phyloP scores from a whole-genome alignment of 2,329 filamentous ascomycete genomes.

The Neofusicoccum ribis region DNA sequence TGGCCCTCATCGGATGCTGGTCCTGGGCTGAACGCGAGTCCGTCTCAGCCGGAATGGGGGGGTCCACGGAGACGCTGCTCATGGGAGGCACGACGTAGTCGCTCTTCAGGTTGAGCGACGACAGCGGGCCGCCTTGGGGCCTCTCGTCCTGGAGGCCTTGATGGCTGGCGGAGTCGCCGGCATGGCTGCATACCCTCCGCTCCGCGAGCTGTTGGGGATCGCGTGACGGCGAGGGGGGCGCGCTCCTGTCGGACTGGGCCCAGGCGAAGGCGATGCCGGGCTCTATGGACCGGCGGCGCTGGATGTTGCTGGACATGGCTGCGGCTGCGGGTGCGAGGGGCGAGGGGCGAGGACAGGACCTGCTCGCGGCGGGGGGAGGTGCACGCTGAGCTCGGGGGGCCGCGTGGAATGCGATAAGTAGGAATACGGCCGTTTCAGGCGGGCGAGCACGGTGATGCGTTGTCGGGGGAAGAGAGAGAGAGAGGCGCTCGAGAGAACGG shows the following conservation, averaged over 20 bases:
- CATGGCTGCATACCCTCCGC: constrained; percentile 10
- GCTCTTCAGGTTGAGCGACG: constrained; percentile 18
- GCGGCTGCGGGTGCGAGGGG: not conserved
- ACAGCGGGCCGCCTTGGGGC: constrained; percentile 3
- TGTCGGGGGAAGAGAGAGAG: not conserved
- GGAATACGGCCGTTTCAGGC: constrained; percentile 10
- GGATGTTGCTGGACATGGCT: constrained; percentile 15
- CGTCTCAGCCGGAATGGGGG: constrained; percentile 19
- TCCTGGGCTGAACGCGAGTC: constrained; percentile 20
- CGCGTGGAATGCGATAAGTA: constrained; percentile 14
- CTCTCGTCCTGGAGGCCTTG: not conserved
- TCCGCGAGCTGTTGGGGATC: constrained; percentile 4
- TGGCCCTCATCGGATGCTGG: constrained; percentile 19
- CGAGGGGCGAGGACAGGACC: not conserved
- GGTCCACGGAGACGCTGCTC: constrained; percentile 20
- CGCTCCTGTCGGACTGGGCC: constrained; percentile 6
- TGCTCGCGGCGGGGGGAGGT: not conserved
- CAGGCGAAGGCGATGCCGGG: constrained; percentile 18
- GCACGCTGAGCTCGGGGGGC: not conserved
- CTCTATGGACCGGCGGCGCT: constrained; percentile 19
- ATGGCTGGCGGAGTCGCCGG: not conserved
- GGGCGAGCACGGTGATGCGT: constrained; percentile 14
- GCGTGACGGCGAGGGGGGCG: constrained; percentile 10
- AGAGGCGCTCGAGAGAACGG: not conserved
- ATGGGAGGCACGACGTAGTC: constrained; percentile 21